Conservation (phyloP, 371 early-diverging fungal genomes). For the Mucor indicus region DNA sequence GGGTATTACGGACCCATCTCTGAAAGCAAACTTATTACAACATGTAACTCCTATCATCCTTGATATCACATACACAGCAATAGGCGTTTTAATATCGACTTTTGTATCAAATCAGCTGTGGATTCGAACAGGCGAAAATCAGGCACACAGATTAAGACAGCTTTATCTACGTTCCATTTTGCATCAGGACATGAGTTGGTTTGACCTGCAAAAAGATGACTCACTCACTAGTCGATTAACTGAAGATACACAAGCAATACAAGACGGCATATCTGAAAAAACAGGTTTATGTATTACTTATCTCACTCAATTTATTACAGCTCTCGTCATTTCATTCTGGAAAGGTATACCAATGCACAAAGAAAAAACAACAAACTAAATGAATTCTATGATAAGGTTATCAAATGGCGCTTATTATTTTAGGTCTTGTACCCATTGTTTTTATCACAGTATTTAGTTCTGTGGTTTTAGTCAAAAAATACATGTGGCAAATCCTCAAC, state of each 20-base stretch:
- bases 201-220: slow-evolving; percentile 63
- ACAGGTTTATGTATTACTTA: slow-evolving; percentile 66
- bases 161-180: slow-evolving; percentile 67
- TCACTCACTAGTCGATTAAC: slow-evolving; percentile 68
- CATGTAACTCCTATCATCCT: slow-evolving; percentile 16
- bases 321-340: slow-evolving; percentile 56
- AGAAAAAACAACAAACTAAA: too few relatives aligned
- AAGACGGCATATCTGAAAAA: slow-evolving; percentile 85
- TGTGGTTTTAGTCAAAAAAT: slow-evolving; percentile 58
- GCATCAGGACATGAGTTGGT: slow-evolving; percentile 85
- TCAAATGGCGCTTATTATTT: slow-evolving; percentile 71
- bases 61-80: slow-evolving; percentile 34
- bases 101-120: slow-evolving; percentile 33
- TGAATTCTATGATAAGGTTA: slow-evolving; percentile 45
- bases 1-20: background rate
- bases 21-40: slow-evolving; percentile 2
- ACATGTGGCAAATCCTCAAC: slow-evolving; percentile 24
- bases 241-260: slow-evolving; percentile 69
- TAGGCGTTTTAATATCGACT: slow-evolving; percentile 21
- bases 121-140: slow-evolving; percentile 29
- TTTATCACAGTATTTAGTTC: slow-evolving; percentile 47
- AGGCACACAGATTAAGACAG: slow-evolving; percentile 29
- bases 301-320: slow-evolving; percentile 22
- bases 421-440: slow-evolving; percentile 64
- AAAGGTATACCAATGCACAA: slow-evolving; percentile 19